Evolutionary conservation across 306 rosid genomes (phyloP).

Genomic region (Neltuma alba): DNA sequence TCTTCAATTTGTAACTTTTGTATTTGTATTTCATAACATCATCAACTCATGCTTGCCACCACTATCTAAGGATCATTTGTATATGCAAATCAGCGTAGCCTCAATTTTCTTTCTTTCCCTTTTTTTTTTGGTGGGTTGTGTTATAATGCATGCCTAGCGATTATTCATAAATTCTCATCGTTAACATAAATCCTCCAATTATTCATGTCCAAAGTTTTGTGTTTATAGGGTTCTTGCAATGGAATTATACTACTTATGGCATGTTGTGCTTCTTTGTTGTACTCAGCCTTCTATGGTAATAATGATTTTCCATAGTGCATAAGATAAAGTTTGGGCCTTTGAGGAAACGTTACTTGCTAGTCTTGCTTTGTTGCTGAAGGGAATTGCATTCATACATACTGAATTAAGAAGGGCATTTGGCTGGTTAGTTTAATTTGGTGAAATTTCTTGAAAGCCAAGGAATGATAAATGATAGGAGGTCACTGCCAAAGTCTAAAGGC

Average conservation of each 20-base stretch:
- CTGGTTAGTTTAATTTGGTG: not conserved
- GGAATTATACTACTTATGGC: conserved; percentile 22
- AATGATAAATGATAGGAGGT: not conserved
- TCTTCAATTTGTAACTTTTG: conserved; percentile 13
- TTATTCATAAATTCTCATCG: not conserved
- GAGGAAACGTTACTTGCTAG: not conserved
- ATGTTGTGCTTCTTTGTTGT: not conserved
- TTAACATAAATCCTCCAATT: not conserved
- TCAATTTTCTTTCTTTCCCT: not conserved
- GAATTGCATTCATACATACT: not conserved
- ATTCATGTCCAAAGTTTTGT: not conserved
- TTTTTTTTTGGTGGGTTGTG: too few relatives aligned
- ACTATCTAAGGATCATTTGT: not conserved
- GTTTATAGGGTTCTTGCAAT: conserved; percentile 13
- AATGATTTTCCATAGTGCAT: not conserved
- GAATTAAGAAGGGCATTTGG: not conserved
- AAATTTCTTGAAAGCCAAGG: conserved; percentile 16
- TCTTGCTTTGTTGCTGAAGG: conserved; percentile 15
- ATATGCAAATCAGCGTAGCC: not conserved
- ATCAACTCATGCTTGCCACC: conserved; percentile 18
- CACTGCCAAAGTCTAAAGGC: not conserved
- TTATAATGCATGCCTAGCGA: not conserved
- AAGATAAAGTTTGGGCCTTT: not conserved
- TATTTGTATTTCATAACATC: conserved; percentile 9
- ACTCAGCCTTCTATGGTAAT: not conserved